A percentile compares a stretch with the other conserved stretches of the same genome.
phyloP scores from a whole-genome alignment of 139 green algal genomes.

The Deuterostichococcus epilithicus region DNA sequence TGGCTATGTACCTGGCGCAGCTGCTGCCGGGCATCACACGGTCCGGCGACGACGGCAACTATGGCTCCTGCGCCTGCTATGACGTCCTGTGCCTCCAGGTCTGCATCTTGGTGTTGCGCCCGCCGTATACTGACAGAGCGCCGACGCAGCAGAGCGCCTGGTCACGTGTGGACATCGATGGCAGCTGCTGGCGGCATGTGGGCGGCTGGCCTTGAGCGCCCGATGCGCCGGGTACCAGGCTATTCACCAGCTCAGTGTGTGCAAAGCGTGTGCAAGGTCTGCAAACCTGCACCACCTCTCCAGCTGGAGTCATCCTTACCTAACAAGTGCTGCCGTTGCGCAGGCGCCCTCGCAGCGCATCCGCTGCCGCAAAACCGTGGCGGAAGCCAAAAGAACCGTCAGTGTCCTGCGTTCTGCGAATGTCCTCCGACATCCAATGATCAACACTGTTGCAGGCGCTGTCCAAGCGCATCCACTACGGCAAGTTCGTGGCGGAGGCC shows the following conservation, averaged over 20 bases:
- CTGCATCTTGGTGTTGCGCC: neutral
- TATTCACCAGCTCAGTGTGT: too few species aligned
- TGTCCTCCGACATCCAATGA: too few species aligned
- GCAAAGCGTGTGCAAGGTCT: too few species aligned
- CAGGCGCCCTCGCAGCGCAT: conserved; percentile 67
- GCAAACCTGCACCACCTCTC: neutral
- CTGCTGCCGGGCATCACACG: conserved; percentile 70
- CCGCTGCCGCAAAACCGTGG: conserved; percentile 98
- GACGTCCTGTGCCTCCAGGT: conserved; percentile 46
- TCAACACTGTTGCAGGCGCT: conserved; percentile 86
- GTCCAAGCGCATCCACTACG: conserved; percentile 96
- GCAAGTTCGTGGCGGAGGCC: conserved; percentile 98
- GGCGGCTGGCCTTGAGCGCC: too few species aligned
- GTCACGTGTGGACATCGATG: too few species aligned
- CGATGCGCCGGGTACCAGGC: too few species aligned
- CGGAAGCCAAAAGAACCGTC: too few species aligned
- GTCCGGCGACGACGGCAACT: conserved; percentile 92
- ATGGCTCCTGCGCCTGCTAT: conserved; percentile 78
- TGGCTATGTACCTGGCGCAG: conserved; percentile 80
- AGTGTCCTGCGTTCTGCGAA: too few species aligned
- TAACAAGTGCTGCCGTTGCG: neutral
- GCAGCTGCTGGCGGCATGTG: neutral
- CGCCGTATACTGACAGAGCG: too few species aligned
- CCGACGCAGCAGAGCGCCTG: too few species aligned
- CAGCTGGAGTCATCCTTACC: neutral